Evolutionary conservation across 1,139 yeast species (phyloP), one percentile per base, ranked within the genome.

Genomic region (Blastobotrys malaysiensis): DNA sequence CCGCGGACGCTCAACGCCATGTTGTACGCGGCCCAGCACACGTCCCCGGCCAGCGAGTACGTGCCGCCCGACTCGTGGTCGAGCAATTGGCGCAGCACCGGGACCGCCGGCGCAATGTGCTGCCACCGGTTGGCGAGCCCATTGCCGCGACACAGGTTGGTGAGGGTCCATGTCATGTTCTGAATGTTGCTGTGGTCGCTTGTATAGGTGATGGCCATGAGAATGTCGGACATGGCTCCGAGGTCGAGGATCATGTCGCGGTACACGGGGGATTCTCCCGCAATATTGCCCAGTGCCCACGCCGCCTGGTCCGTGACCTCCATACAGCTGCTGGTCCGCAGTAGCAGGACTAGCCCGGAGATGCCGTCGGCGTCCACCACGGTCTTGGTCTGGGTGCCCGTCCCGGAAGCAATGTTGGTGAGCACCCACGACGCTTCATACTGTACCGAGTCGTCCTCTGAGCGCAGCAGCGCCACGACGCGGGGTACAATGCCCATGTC

Each of bases 281-380:
- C 53, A 26, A 51, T 51, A 16, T 51, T 51, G 20, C 53, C 53
- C 27, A 51, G 27, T 14, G 53, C 53, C 53, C 53, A 51, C n/a
- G 47, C 26, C 7, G 47, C 53, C 43, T 51, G 53, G 31, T 51
- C 47, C n/a, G 53, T 46, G 1, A 22, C 24, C 7, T 31, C 39
- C 39, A 31, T 31, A n/a, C 39, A 31, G 39, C 39, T 31, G 13
- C 46, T 19, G 14, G 45, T 43, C 11, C 43, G 39, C 16, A 51
- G 26, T 13, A 51, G 22, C 6, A 14, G 18, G 2, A 39, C 46
- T 20, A 51, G 43, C 24, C 44, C 46, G 5, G 22, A 9, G 26
- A 51, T 45, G 5, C 53, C 53, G 14, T 36, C 46, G 43, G 26
- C 26, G 16, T 51, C 50, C 14, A 51, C 47, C 20, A 51, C 11